phyloP scores from a whole-genome alignment of 768 basidiomycete species.

The Guyanaporus albipodus region DNA sequence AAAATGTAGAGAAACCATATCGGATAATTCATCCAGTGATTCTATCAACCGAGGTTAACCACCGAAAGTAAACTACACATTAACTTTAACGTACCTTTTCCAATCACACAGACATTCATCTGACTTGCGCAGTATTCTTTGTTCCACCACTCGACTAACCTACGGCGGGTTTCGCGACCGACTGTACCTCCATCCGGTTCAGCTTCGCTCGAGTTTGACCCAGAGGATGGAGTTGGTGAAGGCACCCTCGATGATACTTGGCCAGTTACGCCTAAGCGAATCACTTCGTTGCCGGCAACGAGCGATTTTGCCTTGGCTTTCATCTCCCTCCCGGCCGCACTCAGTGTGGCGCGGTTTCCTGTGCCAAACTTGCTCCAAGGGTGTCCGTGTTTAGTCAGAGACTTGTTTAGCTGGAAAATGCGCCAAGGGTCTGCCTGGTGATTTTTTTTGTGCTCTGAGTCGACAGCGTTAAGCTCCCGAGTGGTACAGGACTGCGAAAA shows the following conservation, averaged over 20 bases:
- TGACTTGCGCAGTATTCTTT: slow-evolving; percentile 77
- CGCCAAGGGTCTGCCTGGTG: slow-evolving; percentile 87
- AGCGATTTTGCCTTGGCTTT: slow-evolving; percentile 47
- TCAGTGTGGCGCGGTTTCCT: slow-evolving; percentile 74
- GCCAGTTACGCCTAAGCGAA: too few species aligned
- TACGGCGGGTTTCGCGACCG: slow-evolving; percentile 74
- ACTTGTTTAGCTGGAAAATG: slow-evolving; percentile 92
- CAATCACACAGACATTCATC: slow-evolving; percentile 77
- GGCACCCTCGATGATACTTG: slow-evolving; percentile 51
- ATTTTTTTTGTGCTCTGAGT: slow-evolving; percentile 98
- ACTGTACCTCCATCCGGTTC: slow-evolving; percentile 75
- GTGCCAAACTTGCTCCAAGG: slow-evolving; percentile 91
- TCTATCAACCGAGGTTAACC: slow-evolving; percentile 40
- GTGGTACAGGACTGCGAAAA: slow-evolving; percentile 82
- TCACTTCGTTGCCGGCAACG: slow-evolving; percentile 23
- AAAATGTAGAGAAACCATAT: slow-evolving; percentile 61
- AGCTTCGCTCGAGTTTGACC: slow-evolving; percentile 48
- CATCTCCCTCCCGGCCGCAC: slow-evolving; percentile 52
- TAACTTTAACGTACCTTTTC: slow-evolving; percentile 52
- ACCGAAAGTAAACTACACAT: not conserved
- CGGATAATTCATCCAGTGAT: slow-evolving; percentile 66
- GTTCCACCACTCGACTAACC: slow-evolving; percentile 83
- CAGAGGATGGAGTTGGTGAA: slow-evolving; percentile 58
- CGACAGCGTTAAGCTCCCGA: slow-evolving; percentile 91
- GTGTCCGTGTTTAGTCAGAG: slow-evolving; percentile 73